phyloP scores from a whole-genome alignment of 768 basidiomycete genomes.

The Rhizopogon sp. region DNA sequence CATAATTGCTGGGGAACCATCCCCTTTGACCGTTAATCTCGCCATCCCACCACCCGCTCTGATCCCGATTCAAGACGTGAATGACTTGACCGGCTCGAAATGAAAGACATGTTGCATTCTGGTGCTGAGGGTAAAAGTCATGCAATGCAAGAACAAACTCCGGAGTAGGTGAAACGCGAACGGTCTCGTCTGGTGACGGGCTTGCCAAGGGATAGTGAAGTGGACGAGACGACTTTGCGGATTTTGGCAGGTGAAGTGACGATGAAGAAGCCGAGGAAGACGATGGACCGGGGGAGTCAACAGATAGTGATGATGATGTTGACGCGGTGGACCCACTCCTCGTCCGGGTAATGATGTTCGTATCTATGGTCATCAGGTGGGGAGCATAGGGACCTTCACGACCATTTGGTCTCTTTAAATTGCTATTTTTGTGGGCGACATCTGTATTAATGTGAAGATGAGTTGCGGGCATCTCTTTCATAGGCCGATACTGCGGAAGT shows the following conservation, averaged over 20 bases:
- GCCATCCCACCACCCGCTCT: slow-evolving; percentile 98
- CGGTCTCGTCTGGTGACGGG: slow-evolving; percentile 45
- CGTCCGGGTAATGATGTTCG: slow-evolving; percentile 22
- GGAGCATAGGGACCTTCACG: slow-evolving; percentile 25
- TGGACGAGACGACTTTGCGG: slow-evolving; percentile 22
- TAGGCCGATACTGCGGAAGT: background rate
- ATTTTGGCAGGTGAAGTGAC: slow-evolving; percentile 38
- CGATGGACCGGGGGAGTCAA: slow-evolving; percentile 48
- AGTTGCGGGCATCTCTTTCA: slow-evolving; percentile 33
- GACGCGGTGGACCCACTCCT: slow-evolving; percentile 56
- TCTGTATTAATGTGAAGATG: slow-evolving; percentile 49
- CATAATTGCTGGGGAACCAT: slow-evolving; percentile 99
- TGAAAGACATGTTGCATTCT: slow-evolving; percentile 74
- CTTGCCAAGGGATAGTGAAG: slow-evolving; percentile 20
- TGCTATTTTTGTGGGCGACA: slow-evolving; percentile 27
- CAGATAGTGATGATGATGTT: slow-evolving; percentile 49
- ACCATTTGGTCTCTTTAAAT: slow-evolving; percentile 26
- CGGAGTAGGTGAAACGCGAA: slow-evolving; percentile 33
- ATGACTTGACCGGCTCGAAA: slow-evolving; percentile 92
- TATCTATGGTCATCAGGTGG: background rate
- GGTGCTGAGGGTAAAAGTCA: slow-evolving; percentile 73
- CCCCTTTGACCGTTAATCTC: slow-evolving; percentile 85
- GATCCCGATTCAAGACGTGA: slow-evolving; percentile 81
- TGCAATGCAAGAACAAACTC: slow-evolving; percentile 92
- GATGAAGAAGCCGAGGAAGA: slow-evolving; percentile 51